phyloP scores from a whole-genome alignment of 441 rosid species.

The Raphanus hybrid region DNA sequence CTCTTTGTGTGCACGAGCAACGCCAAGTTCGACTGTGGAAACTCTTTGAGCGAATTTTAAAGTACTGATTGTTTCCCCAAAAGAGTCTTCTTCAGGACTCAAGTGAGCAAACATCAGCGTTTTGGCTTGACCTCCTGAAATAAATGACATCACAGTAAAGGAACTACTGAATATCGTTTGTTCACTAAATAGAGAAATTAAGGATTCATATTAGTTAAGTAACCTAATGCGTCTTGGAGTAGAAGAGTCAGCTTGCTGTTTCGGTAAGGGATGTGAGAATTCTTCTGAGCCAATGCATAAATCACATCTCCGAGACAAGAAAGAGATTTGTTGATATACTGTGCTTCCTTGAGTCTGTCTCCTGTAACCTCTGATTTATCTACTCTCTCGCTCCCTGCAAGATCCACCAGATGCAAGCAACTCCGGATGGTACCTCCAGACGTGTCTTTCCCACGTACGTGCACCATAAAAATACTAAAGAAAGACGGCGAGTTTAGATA shows the following conservation, averaged over 20 bases:
- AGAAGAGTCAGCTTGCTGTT: slow-evolving; percentile 98
- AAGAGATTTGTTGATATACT: slow-evolving; percentile 87
- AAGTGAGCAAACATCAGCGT: slow-evolving; percentile 95
- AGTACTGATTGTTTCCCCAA: slow-evolving; percentile 78
- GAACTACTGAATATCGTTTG: neutral
- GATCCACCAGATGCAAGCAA: slow-evolving; percentile 95
- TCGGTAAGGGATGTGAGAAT: slow-evolving; percentile 87
- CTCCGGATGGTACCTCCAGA: slow-evolving; percentile 75
- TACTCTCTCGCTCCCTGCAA: slow-evolving; percentile 95
- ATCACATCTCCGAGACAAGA: slow-evolving; percentile 96
- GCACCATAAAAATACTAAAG: slow-evolving; percentile 54
- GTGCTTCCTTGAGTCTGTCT: slow-evolving; percentile 91
- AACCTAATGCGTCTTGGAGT: slow-evolving; percentile 96
- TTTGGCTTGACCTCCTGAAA: slow-evolving; percentile 87
- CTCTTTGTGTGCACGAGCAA: slow-evolving; percentile 67
- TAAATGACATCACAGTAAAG: slow-evolving; percentile 20
- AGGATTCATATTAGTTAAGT: slow-evolving; percentile 6
- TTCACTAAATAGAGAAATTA: neutral
- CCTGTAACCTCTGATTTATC: slow-evolving; percentile 95
- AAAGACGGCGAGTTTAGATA: slow-evolving; percentile 33
- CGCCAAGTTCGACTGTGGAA: slow-evolving; percentile 87
- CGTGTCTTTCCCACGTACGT: slow-evolving; percentile 77
- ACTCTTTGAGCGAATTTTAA: slow-evolving; percentile 93
- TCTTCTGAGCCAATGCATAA: slow-evolving; percentile 86
- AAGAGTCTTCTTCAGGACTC: slow-evolving; percentile 87